These are phyloP conservation scores for Teratosphaeria zuluensis DNA, from an alignment of 2,329 filamentous ascomycete genomes.

Conservation along the genomic window DNA sequence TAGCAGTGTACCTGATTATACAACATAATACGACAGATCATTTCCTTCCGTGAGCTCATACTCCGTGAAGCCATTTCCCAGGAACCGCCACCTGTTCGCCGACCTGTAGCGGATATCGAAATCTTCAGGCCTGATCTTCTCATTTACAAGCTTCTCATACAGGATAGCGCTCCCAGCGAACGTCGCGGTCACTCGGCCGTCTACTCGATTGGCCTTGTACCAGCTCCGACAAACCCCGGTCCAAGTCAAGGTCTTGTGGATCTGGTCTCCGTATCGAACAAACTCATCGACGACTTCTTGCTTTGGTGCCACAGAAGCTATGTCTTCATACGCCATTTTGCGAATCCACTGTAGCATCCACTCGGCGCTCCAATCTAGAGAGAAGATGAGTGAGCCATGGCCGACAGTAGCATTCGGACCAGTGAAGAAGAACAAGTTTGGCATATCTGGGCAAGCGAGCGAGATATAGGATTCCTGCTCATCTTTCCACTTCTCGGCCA, in stretches of 20 bases:
- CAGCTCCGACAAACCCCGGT: constrained; percentile 9
- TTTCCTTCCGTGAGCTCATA: not conserved
- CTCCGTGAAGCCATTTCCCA: constrained; percentile 35
- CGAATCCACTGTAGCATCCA: constrained; percentile 36
- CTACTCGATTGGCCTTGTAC: constrained; percentile 17
- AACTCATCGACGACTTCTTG: constrained; percentile 17
- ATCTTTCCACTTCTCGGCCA: constrained; percentile 19
- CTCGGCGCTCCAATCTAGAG: constrained; percentile 26
- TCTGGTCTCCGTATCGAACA: constrained; percentile 28
- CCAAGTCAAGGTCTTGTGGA: constrained; percentile 29
- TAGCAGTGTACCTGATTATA: not conserved
- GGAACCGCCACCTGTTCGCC: constrained; percentile 35
- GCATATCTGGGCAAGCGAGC: constrained; percentile 20
- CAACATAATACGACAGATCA: not conserved
- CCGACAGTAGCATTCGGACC: constrained; percentile 15
- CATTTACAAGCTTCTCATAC: constrained; percentile 18
- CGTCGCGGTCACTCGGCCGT: constrained; percentile 12
- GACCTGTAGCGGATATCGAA: constrained; percentile 38
- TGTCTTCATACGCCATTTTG: constrained; percentile 14
- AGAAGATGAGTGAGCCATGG: constrained; percentile 15
- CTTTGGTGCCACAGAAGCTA: constrained; percentile 13
- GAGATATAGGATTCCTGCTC: constrained; percentile 20
- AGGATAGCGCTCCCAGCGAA: constrained; percentile 17
- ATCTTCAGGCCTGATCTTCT: constrained; percentile 33
- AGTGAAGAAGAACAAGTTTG: constrained; percentile 21